Conservation (phyloP, 2,329 filamentous ascomycete species). For the Fusarium proliferatum region DNA sequence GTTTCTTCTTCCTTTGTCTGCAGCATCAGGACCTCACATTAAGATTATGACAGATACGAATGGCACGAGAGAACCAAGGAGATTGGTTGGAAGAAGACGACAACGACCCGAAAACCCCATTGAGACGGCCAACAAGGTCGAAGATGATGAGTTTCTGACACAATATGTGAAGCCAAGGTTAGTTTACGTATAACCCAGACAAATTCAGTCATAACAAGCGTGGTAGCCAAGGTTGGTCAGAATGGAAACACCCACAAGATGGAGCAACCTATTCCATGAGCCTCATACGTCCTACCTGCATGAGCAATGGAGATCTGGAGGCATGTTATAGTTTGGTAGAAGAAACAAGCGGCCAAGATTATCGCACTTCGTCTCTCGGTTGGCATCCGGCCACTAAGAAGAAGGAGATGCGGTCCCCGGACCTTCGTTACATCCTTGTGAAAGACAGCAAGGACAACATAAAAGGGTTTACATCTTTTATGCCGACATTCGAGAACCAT, state of each 20-base stretch:
- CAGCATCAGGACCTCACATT: not conserved
- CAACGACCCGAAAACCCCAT: conserved; percentile 51
- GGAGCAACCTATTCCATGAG: conserved; percentile 55
- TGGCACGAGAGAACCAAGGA: conserved; percentile 11
- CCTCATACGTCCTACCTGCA: conserved; percentile 54
- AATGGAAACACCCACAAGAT: conserved; percentile 65
- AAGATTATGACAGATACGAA: conserved; percentile 21
- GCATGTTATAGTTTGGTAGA: conserved; percentile 69
- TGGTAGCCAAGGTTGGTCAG: conserved; percentile 46
- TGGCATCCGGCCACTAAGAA: conserved; percentile 73
- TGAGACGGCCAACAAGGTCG: conserved; percentile 60
- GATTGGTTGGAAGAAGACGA: conserved; percentile 24
- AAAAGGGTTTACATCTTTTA: conserved; percentile 72
- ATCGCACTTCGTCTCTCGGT: conserved; percentile 68
- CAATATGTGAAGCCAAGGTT: conserved; percentile 62
- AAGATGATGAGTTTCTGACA: conserved; percentile 60
- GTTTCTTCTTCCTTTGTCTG: not conserved
- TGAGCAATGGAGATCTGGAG: conserved; percentile 59
- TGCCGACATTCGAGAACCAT: conserved; percentile 76
- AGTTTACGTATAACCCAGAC: conserved; percentile 12
- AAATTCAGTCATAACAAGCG: not conserved
- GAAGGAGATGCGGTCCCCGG: conserved; percentile 74
- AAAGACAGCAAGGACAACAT: conserved; percentile 51
- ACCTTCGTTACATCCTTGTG: conserved; percentile 76
- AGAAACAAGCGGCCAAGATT: conserved; percentile 71